Percentiles rank a stretch among this genome's conserved stretches.
Conservation (phyloP, 2,329 filamentous ascomycete species). For the Beauveria scarabaeidicola region DNA sequence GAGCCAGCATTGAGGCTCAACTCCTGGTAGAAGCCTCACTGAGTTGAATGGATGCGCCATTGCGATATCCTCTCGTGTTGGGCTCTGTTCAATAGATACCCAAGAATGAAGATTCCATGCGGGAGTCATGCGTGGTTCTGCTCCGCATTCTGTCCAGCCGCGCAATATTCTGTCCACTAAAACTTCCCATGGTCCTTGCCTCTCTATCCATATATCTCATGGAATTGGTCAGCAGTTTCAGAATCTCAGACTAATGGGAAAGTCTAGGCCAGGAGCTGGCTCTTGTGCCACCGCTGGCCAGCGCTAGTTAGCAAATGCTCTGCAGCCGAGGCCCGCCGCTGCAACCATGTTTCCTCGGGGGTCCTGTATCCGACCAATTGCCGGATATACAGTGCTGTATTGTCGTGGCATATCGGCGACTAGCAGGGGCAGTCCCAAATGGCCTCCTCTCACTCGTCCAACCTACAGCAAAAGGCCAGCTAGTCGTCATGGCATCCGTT, state of each 20-base stretch:
- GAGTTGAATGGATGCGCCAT: no score
- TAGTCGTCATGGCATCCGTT: not conserved
- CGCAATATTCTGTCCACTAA: not conserved
- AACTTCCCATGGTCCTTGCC: not conserved
- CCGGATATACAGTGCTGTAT: not conserved
- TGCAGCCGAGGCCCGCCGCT: not conserved
- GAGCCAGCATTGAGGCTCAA: no score
- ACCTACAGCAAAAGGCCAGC: not conserved
- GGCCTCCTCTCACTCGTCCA: not conserved
- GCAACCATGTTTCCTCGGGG: not conserved
- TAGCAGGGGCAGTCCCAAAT: not conserved
- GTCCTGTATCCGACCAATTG: not conserved
- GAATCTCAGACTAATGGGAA: not conserved
- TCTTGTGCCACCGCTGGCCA: not conserved
- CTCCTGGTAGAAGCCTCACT: no score
- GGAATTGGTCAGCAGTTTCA: constrained; percentile 1
- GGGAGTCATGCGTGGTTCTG: not conserved
- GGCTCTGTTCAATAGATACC: no score
- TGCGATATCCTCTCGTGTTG: no score
- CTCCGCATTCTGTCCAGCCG: not conserved
- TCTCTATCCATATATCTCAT: not conserved
- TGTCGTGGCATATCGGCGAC: not conserved
- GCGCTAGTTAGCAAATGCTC: not conserved
- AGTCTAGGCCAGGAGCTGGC: not conserved
- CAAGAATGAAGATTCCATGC: no score